A percentile compares a stretch with the other conserved stretches of the same genome.
Evolutionary conservation across 164 flowering plant species (phyloP).

Genomic region (Piper longum): DNA sequence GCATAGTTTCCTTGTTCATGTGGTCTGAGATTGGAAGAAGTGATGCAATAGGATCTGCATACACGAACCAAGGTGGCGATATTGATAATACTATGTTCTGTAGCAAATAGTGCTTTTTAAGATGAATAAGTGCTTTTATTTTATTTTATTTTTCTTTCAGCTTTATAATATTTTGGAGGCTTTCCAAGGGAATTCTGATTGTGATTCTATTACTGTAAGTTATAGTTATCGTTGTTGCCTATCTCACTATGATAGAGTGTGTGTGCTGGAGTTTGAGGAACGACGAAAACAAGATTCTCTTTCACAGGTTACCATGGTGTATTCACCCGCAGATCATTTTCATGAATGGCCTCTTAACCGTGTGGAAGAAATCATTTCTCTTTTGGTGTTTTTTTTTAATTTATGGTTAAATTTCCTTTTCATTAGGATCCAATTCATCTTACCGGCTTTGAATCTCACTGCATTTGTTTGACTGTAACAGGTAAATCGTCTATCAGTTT

Average conservation of each 20-base stretch:
- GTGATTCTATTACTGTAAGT: no score
- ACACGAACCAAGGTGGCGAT: no score
- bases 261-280: not conserved
- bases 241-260: not conserved
- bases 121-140: no score
- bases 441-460: no score
- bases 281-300: not conserved
- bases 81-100: no score
- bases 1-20: no score
- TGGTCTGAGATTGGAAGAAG: not conserved
- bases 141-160: no score
- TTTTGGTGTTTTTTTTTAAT: not conserved
- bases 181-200: no score
- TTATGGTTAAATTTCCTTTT: no score
- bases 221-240: not conserved
- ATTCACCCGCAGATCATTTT: not conserved
- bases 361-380: constrained; percentile 5
- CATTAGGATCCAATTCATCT: not conserved
- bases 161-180: no score
- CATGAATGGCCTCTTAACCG: constrained; percentile 8
- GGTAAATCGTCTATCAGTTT: constrained; percentile 28
- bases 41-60: not conserved
- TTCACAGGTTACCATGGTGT: not conserved
- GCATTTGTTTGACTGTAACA: constrained; percentile 10
- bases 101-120: no score